Conservation (phyloP, 805 yeast genomes). For the Sugiyamaella valdiviana region DNA sequence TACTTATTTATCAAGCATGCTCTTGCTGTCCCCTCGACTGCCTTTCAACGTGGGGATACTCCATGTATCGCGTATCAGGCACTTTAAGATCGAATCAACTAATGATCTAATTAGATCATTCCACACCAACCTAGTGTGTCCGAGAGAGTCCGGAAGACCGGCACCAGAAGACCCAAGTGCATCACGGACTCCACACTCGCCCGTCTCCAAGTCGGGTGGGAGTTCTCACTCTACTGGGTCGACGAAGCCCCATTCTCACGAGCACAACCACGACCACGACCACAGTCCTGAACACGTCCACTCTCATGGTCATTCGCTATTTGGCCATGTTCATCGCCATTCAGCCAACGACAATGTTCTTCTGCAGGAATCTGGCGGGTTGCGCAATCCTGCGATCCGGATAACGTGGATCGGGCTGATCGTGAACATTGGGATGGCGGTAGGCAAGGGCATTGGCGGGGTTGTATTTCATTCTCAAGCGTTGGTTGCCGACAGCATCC, state of each 20-base stretch:
- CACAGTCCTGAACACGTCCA: slow-evolving; percentile 9
- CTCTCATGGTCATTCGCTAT: slow-evolving; percentile 12
- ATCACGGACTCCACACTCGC: too few species aligned
- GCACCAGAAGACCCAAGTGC: too few species aligned
- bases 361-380: slow-evolving; percentile 29
- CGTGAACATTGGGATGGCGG: slow-evolving; percentile 80
- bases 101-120: too few species aligned
- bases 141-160: too few species aligned
- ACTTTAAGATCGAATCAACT: too few species aligned
- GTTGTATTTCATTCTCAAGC: slow-evolving; percentile 91
- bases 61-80: too few species aligned
- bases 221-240: too few species aligned
- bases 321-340: slow-evolving; percentile 22
- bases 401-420: slow-evolving; percentile 88
- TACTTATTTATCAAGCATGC: too few species aligned
- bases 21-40: too few species aligned
- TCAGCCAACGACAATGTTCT: slow-evolving; percentile 19
- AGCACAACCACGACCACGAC: slow-evolving; percentile 7
- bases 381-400: slow-evolving; percentile 76
- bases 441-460: slow-evolving; percentile 84
- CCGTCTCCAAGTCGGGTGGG: too few species aligned
- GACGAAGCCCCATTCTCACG: slow-evolving; percentile 7
- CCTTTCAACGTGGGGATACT: too few species aligned
- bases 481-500: slow-evolving; percentile 88
- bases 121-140: too few species aligned